phyloP scores from a whole-genome alignment of 208 protist genomes.

The Crithidia sp. region DNA sequence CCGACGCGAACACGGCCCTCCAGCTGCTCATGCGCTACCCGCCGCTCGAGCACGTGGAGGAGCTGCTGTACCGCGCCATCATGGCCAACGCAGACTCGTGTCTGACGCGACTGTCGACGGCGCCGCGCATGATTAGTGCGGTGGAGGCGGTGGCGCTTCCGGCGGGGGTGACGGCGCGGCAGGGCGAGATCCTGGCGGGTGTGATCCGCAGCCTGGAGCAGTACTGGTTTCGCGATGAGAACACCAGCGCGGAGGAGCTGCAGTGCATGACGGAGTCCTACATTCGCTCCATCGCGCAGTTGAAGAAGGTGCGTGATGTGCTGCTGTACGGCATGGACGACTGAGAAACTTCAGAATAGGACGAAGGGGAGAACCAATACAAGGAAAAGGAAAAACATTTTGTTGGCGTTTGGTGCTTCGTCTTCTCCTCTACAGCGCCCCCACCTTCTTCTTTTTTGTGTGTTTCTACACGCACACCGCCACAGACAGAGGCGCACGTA shows the following conservation, averaged over 20 bases:
- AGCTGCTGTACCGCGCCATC: conserved; percentile 25
- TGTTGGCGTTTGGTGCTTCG: neutral
- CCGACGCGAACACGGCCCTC: conserved; percentile 48
- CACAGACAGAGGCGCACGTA: too few species aligned
- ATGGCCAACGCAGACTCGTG: conserved; percentile 17
- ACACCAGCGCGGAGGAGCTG: conserved; percentile 19
- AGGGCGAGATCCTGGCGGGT: conserved; percentile 36
- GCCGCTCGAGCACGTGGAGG: conserved; percentile 51
- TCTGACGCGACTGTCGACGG: conserved; percentile 7
- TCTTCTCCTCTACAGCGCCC: neutral
- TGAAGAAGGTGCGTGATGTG: conserved; percentile 82
- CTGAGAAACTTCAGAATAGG: neutral
- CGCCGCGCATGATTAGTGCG: conserved; percentile 9
- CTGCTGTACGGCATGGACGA: conserved; percentile 52
- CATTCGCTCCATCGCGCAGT: conserved; percentile 60
- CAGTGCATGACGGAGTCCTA: conserved; percentile 39
- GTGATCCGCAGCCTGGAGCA: conserved; percentile 47
- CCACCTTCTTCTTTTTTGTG: too few species aligned
- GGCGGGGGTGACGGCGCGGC: conserved; percentile 36
- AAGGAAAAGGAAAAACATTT: neutral
- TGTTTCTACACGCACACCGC: too few species aligned
- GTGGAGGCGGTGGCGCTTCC: conserved; percentile 11
- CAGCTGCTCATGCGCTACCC: conserved; percentile 87
- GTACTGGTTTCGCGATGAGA: conserved; percentile 40
- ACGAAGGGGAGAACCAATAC: neutral